These are phyloP conservation scores for Penicillium concentricum DNA, from an alignment of 2,329 filamentous ascomycete genomes.

Conservation along the genomic window DNA sequence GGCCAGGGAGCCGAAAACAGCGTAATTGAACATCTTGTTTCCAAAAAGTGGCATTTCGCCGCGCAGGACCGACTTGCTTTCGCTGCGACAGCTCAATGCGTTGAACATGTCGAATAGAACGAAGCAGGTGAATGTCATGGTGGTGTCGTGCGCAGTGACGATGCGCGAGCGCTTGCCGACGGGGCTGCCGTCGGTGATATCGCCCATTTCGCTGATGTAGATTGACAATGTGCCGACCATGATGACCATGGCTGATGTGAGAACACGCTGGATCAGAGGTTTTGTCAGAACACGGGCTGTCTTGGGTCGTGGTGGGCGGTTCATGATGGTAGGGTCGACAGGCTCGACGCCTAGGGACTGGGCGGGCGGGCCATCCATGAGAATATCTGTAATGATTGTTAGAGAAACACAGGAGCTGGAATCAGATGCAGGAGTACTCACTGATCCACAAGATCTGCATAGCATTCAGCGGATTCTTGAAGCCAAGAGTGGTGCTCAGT, in stretches of 20 bases:
- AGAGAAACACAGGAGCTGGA: slow-evolving; percentile 18
- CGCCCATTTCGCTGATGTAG: slow-evolving; percentile 89
- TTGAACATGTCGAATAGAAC: slow-evolving; percentile 99
- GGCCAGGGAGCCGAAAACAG: slow-evolving; percentile 77
- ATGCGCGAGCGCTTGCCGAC: slow-evolving; percentile 51
- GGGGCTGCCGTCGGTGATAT: slow-evolving; percentile 53
- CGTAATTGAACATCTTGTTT: slow-evolving; percentile 96
- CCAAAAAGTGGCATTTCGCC: slow-evolving; percentile 81
- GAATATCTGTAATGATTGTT: slow-evolving; percentile 68
- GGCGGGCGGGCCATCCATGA: slow-evolving; percentile 97
- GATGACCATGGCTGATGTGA: slow-evolving; percentile 84
- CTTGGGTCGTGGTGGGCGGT: slow-evolving; percentile 79
- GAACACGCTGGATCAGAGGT: slow-evolving; percentile 75
- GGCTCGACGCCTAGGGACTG: slow-evolving; percentile 95
- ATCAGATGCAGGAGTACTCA: slow-evolving; percentile 52
- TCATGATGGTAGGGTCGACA: slow-evolving; percentile 93
- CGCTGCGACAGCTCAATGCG: slow-evolving; percentile 86
- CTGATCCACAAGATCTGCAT: slow-evolving; percentile 99
- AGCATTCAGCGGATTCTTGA: slow-evolving; percentile 92
- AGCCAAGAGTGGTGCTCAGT: slow-evolving; percentile 86
- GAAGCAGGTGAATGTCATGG: slow-evolving; percentile 99
- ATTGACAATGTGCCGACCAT: slow-evolving; percentile 89
- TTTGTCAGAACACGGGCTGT: slow-evolving; percentile 88
- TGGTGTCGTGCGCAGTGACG: slow-evolving; percentile 91
- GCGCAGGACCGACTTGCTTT: slow-evolving; percentile 81